Evolutionary conservation across 2,329 filamentous ascomycete species (phyloP).

Genomic region (Drechslerella coelobrocha): DNA sequence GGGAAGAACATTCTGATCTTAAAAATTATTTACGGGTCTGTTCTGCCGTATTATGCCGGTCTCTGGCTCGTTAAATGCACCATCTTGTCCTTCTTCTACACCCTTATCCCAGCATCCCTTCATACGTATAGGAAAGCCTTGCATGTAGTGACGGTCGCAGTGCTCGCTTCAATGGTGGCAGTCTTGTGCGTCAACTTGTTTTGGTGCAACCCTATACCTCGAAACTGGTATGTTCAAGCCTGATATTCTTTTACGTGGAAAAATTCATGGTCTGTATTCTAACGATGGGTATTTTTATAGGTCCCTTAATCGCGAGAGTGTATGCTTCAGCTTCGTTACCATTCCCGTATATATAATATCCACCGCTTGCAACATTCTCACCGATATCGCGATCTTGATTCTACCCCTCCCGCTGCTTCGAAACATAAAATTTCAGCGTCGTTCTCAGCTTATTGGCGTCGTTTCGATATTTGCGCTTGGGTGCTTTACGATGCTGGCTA

Average conservation of each 20-base stretch:
- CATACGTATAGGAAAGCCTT: constrained; percentile 26
- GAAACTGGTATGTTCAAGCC: constrained; percentile 37
- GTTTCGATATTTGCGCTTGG: constrained; percentile 30
- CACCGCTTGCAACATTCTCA: constrained; percentile 43
- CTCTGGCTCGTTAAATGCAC: constrained; percentile 45
- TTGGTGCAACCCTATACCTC: constrained; percentile 39
- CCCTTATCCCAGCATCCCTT: constrained; percentile 35
- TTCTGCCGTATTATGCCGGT: constrained; percentile 36
- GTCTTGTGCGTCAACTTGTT: constrained; percentile 39
- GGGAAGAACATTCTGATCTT: constrained; percentile 29
- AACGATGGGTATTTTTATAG: constrained; percentile 7
- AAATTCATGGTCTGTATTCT: background rate
- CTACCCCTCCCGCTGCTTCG: constrained; percentile 43
- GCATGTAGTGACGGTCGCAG: constrained; percentile 21
- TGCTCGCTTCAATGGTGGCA: constrained; percentile 35
- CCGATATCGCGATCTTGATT: constrained; percentile 45
- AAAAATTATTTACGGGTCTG: constrained; percentile 40
- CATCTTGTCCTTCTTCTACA: constrained; percentile 43
- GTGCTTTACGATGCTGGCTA: constrained; percentile 40
- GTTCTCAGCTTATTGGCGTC: constrained; percentile 30
- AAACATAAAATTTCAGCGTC: constrained; percentile 43
- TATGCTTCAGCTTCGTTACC: constrained; percentile 38
- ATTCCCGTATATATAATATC: constrained; percentile 47
- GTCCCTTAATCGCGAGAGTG: constrained; percentile 26
- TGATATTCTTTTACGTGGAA: background rate